phyloP scores from a whole-genome alignment of 148 eudicot species.

The Dysphania ambrosioides region DNA sequence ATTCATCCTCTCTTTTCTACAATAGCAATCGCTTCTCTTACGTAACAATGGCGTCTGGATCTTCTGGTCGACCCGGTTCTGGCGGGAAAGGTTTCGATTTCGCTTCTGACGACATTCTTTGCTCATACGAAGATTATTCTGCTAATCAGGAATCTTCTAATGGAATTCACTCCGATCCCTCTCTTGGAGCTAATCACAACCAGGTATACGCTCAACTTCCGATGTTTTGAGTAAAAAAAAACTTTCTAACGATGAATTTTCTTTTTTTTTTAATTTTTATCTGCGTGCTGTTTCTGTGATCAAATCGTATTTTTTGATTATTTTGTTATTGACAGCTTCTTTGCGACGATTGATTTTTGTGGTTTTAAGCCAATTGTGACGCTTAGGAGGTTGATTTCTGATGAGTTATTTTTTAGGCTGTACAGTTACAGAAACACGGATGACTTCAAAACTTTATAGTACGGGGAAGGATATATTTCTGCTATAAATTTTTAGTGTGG shows the following conservation, averaged over 20 bases:
- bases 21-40: not conserved
- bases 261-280: constrained; percentile 2
- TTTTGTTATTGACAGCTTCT: not conserved
- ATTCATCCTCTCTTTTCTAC: not conserved
- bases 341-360: not conserved
- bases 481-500: no score
- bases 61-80: constrained; percentile 54
- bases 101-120: constrained; percentile 77
- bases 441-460: not conserved
- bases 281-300: not conserved
- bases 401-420: not conserved
- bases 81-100: constrained; percentile 78
- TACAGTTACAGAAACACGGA: no score
- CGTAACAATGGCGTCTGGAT: constrained; percentile 71
- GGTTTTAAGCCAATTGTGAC: not conserved
- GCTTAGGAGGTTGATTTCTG: not conserved
- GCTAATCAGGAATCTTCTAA: constrained; percentile 50
- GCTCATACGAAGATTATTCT: constrained; percentile 76
- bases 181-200: constrained; percentile 40
- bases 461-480: no score
- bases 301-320: not conserved
- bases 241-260: no score
- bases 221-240: not conserved
- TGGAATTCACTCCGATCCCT: constrained; percentile 61
- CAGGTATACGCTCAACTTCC: constrained; percentile 36